A percentile compares a stretch with the other conserved stretches of the same genome.
These are phyloP conservation scores for Rhodotorula mucilaginosa DNA, from an alignment of 1,284 basidiomycete species.

Conservation along the genomic window DNA sequence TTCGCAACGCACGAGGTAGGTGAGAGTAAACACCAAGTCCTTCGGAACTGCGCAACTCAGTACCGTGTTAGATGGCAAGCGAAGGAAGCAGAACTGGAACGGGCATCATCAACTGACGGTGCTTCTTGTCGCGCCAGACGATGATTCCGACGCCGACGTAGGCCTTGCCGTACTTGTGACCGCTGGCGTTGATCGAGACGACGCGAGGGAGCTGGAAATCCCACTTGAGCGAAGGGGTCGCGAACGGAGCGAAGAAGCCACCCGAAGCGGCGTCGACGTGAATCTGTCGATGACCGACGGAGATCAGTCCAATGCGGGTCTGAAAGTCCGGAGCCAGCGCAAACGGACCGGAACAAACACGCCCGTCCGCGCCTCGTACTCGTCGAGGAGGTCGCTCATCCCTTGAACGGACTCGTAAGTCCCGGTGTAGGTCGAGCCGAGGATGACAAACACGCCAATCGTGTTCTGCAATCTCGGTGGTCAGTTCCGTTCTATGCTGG, in stretches of 20 bases:
- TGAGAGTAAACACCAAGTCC: constrained; percentile 58
- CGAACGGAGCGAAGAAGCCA: constrained; percentile 16
- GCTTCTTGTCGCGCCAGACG: constrained; percentile 68
- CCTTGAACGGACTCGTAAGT: constrained; percentile 88
- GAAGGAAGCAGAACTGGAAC: too few relatives aligned
- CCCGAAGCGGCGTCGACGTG: constrained; percentile 77
- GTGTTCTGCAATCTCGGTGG: neutral
- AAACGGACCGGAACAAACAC: constrained; percentile 44
- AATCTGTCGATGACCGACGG: constrained; percentile 52
- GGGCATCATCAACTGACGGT: constrained; percentile 5
- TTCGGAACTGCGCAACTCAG: constrained; percentile 19
- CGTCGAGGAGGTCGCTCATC: constrained; percentile 79
- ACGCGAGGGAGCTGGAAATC: constrained; percentile 84
- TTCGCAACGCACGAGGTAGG: constrained; percentile 53
- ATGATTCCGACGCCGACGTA: constrained; percentile 90
- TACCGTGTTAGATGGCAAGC: neutral
- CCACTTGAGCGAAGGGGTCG: constrained; percentile 71
- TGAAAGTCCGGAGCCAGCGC: neutral
- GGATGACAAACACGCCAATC: constrained; percentile 64
- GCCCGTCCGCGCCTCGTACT: constrained; percentile 78
- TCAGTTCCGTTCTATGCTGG: constrained; percentile 23
- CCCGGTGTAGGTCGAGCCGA: constrained; percentile 83
- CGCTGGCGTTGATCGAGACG: constrained; percentile 69
- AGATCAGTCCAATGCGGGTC: neutral
- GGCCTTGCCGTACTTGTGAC: constrained; percentile 64